Conservation (phyloP, 108 stramenopile genomes). For the Schizochytrium sp. region DNA sequence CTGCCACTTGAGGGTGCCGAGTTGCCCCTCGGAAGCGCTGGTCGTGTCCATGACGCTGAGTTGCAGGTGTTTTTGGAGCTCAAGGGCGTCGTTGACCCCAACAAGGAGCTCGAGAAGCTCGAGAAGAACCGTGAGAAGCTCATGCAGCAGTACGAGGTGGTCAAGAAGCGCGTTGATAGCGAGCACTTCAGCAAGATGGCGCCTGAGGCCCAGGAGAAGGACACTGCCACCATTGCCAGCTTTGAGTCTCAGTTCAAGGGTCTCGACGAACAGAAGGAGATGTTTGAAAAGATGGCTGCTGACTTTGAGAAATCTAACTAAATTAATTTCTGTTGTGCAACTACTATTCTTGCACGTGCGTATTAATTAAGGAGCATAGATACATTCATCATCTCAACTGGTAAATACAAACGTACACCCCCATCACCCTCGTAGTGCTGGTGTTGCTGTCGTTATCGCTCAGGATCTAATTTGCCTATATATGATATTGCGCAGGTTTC, state of each 20-base stretch:
- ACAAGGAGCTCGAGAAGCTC: conserved; percentile 89
- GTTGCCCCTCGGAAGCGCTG: conserved; percentile 82
- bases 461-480: too few species aligned
- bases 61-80: conserved; percentile 90
- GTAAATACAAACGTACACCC: too few species aligned
- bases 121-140: conserved; percentile 76
- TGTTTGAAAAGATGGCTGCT: conserved; percentile 25
- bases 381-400: not conserved
- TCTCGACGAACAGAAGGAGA: conserved; percentile 30
- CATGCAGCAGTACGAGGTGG: not conserved
- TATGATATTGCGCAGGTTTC: too few species aligned
- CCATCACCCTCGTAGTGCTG: too few species aligned
- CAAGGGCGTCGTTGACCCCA: conserved; percentile 93
- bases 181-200: conserved; percentile 60
- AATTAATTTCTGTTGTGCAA: too few species aligned
- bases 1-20: conserved; percentile 75
- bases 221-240: not conserved
- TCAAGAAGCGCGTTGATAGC: conserved; percentile 3
- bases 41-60: conserved; percentile 84
- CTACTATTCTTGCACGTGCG: too few species aligned
- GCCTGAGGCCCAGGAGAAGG: conserved; percentile 61
- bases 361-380: too few species aligned
- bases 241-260: conserved; percentile 17
- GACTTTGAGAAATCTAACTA: not conserved
- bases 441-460: too few species aligned